Conservation (phyloP, 768 basidiomycete genomes). For the Kwoniella newhampshirensis region DNA sequence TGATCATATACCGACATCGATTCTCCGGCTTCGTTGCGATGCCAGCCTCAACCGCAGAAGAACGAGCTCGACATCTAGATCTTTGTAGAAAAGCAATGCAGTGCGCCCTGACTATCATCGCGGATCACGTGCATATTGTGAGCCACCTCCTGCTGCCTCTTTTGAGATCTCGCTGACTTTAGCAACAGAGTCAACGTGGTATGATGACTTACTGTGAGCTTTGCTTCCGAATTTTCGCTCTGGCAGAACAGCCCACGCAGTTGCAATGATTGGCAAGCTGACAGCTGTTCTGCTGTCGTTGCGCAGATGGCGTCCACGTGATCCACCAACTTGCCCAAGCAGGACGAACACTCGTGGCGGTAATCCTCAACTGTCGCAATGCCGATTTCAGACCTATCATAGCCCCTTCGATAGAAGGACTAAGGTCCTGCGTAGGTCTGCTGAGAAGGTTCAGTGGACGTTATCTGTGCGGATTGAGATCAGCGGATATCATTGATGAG, state of each 20-base stretch:
- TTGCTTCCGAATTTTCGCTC: not conserved
- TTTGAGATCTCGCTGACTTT: not conserved
- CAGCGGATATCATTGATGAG: conserved; percentile 91
- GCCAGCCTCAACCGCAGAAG: conserved; percentile 59
- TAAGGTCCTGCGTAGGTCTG: conserved; percentile 84
- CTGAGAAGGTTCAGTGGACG: conserved; percentile 83
- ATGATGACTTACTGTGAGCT: conserved; percentile 91
- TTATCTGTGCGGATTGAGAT: conserved; percentile 86
- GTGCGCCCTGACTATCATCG: conserved; percentile 76
- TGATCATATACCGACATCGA: conserved; percentile 85
- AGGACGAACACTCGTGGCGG: conserved; percentile 82
- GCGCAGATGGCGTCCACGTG: conserved; percentile 85
- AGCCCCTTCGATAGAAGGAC: conserved; percentile 75
- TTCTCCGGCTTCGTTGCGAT: conserved; percentile 56
- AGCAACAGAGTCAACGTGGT: conserved; percentile 61
- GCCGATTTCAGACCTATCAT: conserved; percentile 73
- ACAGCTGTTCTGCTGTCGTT: not conserved
- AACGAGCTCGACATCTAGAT: conserved; percentile 58
- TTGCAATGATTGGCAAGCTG: not conserved
- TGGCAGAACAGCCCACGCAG: no score
- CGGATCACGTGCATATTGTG: conserved; percentile 78
- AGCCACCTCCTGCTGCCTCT: conserved; percentile 36
- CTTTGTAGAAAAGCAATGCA: conserved; percentile 64
- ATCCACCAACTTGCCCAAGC: conserved; percentile 94
- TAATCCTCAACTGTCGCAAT: conserved; percentile 83